A percentile compares a stretch with the other conserved stretches of the same genome.
Conservation (phyloP, 179 eudicot genomes). For the Spinacia oleracea region DNA sequence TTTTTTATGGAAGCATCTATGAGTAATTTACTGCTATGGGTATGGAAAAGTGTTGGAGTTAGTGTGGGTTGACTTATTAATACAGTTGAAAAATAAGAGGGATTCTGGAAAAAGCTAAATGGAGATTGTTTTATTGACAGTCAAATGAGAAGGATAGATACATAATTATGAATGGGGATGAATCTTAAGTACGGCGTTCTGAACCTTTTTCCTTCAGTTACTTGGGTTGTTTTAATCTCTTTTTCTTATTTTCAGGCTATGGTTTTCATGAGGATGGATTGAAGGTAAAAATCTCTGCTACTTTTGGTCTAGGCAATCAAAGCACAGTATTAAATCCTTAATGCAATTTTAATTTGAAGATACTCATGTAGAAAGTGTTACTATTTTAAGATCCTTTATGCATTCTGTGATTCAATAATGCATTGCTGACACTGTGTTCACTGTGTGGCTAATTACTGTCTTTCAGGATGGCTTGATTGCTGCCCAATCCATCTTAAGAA, state of each 20-base stretch:
- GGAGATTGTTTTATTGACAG: too few relatives aligned
- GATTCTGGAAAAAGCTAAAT: too few relatives aligned
- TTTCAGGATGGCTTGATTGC: conserved; percentile 75
- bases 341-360: background rate
- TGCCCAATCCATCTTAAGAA: conserved; percentile 58
- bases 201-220: background rate
- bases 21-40: too few relatives aligned
- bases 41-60: too few relatives aligned
- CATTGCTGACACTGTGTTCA: background rate
- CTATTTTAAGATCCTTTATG: background rate
- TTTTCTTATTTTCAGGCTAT: conserved; percentile 52
- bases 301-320: background rate
- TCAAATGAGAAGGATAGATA: too few relatives aligned
- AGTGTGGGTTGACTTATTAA: too few relatives aligned
- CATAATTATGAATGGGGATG: background rate
- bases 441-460: background rate
- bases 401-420: background rate
- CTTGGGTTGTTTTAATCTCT: background rate
- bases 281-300: conserved; percentile 49
- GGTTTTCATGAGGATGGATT: conserved; percentile 94
- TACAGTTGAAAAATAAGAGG: too few relatives aligned
- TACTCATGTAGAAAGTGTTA: background rate
- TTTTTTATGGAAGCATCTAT: too few relatives aligned
- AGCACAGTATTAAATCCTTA: background rate
- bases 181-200: background rate